Evolutionary conservation across 2,329 filamentous ascomycete genomes (phyloP).

Genomic region (Aspergillus sp.): DNA sequence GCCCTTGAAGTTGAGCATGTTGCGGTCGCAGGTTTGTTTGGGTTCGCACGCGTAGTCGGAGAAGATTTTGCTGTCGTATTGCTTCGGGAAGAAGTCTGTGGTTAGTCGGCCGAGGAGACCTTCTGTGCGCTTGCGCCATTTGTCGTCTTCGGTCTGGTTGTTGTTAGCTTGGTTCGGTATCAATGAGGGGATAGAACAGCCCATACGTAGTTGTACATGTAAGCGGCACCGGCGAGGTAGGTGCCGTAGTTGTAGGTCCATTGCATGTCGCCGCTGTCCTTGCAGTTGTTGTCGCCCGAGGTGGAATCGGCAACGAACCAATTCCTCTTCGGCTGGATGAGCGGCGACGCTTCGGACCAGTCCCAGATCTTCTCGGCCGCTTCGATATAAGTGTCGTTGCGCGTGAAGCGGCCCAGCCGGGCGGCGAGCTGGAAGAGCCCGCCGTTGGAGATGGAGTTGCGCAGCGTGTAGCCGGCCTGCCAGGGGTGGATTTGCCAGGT

Average conservation of each 20-base stretch:
- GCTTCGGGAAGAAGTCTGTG: constrained; percentile 49
- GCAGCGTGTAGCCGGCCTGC: constrained; percentile 64
- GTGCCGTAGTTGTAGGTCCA: constrained; percentile 58
- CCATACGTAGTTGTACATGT: constrained; percentile 52
- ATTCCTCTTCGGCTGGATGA: constrained; percentile 47
- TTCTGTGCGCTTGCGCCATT: constrained; percentile 57
- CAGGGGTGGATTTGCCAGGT: constrained; percentile 79
- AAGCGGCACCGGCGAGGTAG: constrained; percentile 52
- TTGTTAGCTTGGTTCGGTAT: neutral
- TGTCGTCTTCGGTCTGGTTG: constrained; percentile 31
- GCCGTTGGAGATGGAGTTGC: constrained; percentile 56
- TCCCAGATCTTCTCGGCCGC: constrained; percentile 67
- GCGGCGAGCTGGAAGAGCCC: constrained; percentile 57
- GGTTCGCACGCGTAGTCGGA: constrained; percentile 67
- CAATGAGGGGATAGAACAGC: neutral
- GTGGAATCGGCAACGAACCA: constrained; percentile 16
- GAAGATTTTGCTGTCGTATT: constrained; percentile 52
- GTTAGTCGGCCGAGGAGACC: constrained; percentile 50
- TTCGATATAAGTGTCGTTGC: constrained; percentile 71
- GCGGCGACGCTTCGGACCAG: constrained; percentile 51
- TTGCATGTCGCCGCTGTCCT: constrained; percentile 49
- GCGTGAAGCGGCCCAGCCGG: constrained; percentile 73
- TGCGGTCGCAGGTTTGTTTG: constrained; percentile 60
- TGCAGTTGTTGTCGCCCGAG: constrained; percentile 35
- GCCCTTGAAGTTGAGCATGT: constrained; percentile 71